phyloP scores from a whole-genome alignment of 169 alveolate genomes.

The Perkinsus chesapeaki region DNA sequence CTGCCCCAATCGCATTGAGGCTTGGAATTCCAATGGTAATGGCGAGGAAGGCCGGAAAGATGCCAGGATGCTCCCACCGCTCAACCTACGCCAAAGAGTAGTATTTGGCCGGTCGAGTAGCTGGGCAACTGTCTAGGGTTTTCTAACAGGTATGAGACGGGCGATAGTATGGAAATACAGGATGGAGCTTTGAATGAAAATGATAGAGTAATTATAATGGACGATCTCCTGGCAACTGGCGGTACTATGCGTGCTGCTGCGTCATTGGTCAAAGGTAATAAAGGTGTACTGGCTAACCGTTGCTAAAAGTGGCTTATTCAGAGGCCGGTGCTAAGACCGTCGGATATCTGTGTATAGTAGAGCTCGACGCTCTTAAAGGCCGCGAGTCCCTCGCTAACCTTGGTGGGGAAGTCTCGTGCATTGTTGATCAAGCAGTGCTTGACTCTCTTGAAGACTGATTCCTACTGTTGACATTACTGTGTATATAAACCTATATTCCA shows the following conservation, averaged over 20 bases:
- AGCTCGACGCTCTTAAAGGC: not conserved
- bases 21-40: not conserved
- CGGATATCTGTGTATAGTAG: not conserved
- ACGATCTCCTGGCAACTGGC: not conserved
- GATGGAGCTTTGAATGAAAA: not conserved
- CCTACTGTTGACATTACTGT: not conserved
- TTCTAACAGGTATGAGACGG: not conserved
- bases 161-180: not conserved
- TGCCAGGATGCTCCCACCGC: not conserved
- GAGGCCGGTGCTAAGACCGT: not conserved
- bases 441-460: not conserved
- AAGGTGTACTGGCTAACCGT: not conserved
- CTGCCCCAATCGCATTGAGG: not conserved
- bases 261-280: not conserved
- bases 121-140: too few species aligned
- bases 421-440: not conserved
- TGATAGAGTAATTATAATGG: not conserved
- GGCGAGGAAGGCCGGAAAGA: not conserved
- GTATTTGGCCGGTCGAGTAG: not conserved
- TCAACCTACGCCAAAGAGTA: not conserved
- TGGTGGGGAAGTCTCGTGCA: not conserved
- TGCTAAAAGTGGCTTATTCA: too few species aligned
- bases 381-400: not conserved
- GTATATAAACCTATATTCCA: too few species aligned
- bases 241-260: not conserved